Evolutionary conservation across 2,329 filamentous ascomycete genomes (phyloP).

Genomic region (Epichloe typhina): DNA sequence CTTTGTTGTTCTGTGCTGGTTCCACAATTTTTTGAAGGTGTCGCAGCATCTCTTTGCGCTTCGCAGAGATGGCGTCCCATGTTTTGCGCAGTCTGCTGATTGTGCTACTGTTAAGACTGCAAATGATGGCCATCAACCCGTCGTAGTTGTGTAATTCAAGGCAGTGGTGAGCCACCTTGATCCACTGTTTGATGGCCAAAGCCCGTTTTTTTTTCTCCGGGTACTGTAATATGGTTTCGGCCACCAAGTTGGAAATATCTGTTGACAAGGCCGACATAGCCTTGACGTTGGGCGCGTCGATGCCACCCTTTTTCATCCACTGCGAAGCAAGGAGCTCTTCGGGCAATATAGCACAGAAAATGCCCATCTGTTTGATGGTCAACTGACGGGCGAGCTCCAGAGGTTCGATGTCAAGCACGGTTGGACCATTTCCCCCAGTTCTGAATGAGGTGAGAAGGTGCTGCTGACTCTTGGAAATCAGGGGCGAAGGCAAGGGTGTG

Average conservation of each 20-base stretch:
- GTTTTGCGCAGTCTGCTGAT: constrained; percentile 80
- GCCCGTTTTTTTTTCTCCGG: constrained; percentile 91
- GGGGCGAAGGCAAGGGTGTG: constrained; percentile 53
- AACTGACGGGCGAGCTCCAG: constrained; percentile 84
- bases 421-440: constrained; percentile 56
- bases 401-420: constrained; percentile 81
- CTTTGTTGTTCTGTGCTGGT: constrained; percentile 79
- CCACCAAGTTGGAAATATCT: constrained; percentile 82
- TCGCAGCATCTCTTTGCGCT: constrained; percentile 69
- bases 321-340: constrained; percentile 85
- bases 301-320: constrained; percentile 81
- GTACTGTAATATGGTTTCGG: constrained; percentile 78
- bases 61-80: constrained; percentile 78
- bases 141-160: constrained; percentile 92
- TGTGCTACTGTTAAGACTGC: constrained; percentile 82
- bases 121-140: constrained; percentile 92
- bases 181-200: constrained; percentile 89
- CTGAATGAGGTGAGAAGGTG: constrained; percentile 62
- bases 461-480: constrained; percentile 64
- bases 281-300: constrained; percentile 75
- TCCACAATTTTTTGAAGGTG: constrained; percentile 75
- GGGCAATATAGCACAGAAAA: constrained; percentile 84
- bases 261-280: constrained; percentile 89
- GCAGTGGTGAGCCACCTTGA: constrained; percentile 82
- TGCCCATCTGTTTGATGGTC: constrained; percentile 78